Evolutionary conservation across 75 land plant genomes (phyloP), one percentile per base, ranked within the genome.

Genomic region (Gnetum montanum): DNA sequence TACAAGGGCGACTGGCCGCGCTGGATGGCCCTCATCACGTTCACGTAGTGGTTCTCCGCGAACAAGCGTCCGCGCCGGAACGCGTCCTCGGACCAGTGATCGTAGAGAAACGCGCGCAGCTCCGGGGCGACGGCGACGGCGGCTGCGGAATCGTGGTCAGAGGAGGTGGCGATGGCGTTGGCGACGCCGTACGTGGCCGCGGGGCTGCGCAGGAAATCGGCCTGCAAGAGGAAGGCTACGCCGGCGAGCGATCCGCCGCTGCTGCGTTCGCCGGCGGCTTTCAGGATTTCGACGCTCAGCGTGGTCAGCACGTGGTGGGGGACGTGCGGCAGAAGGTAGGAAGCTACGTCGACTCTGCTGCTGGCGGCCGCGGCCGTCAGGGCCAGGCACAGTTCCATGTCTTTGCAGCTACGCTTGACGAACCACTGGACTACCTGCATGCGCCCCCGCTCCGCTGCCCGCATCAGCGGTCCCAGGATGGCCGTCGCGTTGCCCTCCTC

Each of bases 361-460:
- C 89, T 88, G 23, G 97, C 83, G 34, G 94, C 81, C 30, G 97
- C 85, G n/a, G 97, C 97, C 2, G 97, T 91, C 1, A 88, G 81
- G 49, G 97, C 97, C 23, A 91, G 77, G 49, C 97, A 91, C 0
- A 91, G 83, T 65, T 91, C 97, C 97, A 91, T 91, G 55, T 91
- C 97, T 26, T 76, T 75, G 71, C 97, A 91, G 15, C 97, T 85
- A 33, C 85, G 71, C 43, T 70, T 62, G n/a, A 91, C 94, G 67
- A 91, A 91, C 92, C 91, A 86, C 56, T 76, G 66, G 23, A 87
- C 88, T 31, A 90, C 93, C 59, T 62, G 86, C 76, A 86, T 58
- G 69, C 80, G 78, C 7, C 93, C 97, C 49, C 95, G 58, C 61
- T 91, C 97, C 16, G 97, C 80, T 28, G 97, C 97, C 63, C 97